Percentiles rank a stretch among this genome's conserved stretches.
phyloP scores from a whole-genome alignment of 1,284 basidiomycete genomes.

The Schizopora paradoxa region DNA sequence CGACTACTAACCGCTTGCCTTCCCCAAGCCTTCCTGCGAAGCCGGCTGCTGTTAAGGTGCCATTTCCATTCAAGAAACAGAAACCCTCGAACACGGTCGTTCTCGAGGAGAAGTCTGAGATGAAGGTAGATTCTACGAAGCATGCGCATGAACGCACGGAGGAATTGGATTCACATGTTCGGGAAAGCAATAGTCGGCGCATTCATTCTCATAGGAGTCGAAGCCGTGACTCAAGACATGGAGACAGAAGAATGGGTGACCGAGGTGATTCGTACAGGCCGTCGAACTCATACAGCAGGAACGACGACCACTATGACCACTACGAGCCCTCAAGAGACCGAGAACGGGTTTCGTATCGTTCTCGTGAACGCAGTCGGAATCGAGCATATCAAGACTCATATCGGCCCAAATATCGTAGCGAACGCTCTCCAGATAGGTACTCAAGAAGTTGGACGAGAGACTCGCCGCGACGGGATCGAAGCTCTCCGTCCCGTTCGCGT shows the following conservation, averaged over 20 bases:
- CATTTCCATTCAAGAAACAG: slow-evolving; percentile 72
- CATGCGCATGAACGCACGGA: slow-evolving; percentile 36
- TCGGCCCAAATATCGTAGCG: slow-evolving; percentile 15
- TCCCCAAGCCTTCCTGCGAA: slow-evolving; percentile 28
- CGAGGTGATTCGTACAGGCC: slow-evolving; percentile 1
- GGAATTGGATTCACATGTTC: slow-evolving; percentile 38
- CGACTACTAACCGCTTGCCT: slow-evolving; percentile 22
- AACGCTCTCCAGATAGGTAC: slow-evolving; percentile 4
- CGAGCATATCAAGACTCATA: slow-evolving; percentile 13
- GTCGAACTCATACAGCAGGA: neutral
- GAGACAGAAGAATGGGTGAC: neutral
- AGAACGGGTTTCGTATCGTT: slow-evolving; percentile 1
- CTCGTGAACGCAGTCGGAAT: slow-evolving; percentile 22
- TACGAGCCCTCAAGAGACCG: slow-evolving; percentile 8
- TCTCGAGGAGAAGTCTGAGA: slow-evolving; percentile 13
- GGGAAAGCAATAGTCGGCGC: slow-evolving; percentile 26
- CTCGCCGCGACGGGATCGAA: slow-evolving; percentile 4
- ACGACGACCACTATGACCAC: slow-evolving; percentile 7
- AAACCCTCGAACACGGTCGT: slow-evolving; percentile 20
- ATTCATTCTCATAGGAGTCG: neutral
- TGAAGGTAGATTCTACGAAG: slow-evolving; percentile 5
- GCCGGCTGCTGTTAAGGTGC: slow-evolving; percentile 48
- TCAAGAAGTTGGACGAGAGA: neutral
- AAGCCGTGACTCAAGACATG: neutral
- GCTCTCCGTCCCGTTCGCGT: too few relatives aligned